Evolutionary conservation across 495 filamentous ascomycete genomes (phyloP).

Genomic region (Aspergillus egyptiacus): DNA sequence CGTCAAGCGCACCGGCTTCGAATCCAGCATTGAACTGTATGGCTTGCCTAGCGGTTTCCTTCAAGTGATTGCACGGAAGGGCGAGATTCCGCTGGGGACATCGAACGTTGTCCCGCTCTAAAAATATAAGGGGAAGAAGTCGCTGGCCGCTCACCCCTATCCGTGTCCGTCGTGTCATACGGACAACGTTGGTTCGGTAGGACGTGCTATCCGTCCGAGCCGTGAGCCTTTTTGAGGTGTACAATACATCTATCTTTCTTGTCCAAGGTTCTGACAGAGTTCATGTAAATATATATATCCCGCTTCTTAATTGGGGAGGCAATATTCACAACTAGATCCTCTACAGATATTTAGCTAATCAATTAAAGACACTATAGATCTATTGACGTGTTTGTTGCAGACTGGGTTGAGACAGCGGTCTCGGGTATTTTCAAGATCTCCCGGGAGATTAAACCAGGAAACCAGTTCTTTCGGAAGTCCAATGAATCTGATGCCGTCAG

Average conservation of each 20-base stretch:
- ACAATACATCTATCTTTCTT: neutral
- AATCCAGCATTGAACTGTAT: slow-evolving; percentile 23
- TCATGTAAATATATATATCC: slow-evolving; percentile 1
- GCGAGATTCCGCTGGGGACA: slow-evolving; percentile 22
- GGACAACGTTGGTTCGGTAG: neutral
- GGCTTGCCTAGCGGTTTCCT: slow-evolving; percentile 23
- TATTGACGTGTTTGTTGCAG: too few relatives aligned
- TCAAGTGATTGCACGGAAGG: slow-evolving; percentile 30
- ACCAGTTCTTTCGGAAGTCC: neutral
- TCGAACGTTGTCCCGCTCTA: slow-evolving; percentile 23
- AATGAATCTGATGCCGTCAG: neutral
- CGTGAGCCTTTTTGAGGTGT: neutral
- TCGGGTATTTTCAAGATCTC: neutral
- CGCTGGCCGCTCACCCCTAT: neutral
- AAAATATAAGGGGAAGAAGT: neutral
- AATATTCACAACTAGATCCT: neutral
- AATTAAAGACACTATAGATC: too few relatives aligned
- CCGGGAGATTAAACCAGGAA: too few relatives aligned
- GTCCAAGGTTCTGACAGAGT: neutral
- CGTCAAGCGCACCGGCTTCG: slow-evolving; percentile 30
- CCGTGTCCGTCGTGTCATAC: neutral
- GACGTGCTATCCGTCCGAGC: neutral
- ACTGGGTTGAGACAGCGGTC: neutral
- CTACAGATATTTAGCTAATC: too few relatives aligned
- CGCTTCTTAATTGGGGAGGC: neutral